phyloP scores from a whole-genome alignment of 1,284 basidiomycete species.

The Quambalaria eucalypti region DNA sequence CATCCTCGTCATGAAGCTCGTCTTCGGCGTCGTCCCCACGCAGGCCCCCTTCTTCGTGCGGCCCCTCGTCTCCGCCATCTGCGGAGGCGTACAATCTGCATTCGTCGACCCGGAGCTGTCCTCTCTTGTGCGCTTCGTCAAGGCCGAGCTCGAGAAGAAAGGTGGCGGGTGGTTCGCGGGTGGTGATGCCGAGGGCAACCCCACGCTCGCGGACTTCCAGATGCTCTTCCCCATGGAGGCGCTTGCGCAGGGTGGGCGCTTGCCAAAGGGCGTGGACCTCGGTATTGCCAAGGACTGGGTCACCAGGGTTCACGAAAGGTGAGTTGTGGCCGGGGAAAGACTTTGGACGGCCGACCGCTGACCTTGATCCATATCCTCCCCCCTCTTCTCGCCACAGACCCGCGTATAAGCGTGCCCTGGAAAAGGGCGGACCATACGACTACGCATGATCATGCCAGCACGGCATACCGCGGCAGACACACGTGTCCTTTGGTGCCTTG shows the following conservation, averaged over 20 bases:
- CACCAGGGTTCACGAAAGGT: slow-evolving; percentile 22
- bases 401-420: slow-evolving; percentile 10
- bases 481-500: too few species aligned
- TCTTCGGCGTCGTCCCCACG: slow-evolving; percentile 31
- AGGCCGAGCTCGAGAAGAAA: slow-evolving; percentile 23
- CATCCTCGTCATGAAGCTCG: slow-evolving; percentile 31
- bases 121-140: slow-evolving; percentile 23
- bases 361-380: neutral
- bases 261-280: slow-evolving; percentile 15
- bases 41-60: slow-evolving; percentile 41
- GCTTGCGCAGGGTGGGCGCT: slow-evolving; percentile 19
- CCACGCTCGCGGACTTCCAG: slow-evolving; percentile 43
- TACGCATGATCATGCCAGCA: slow-evolving; percentile 5
- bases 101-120: slow-evolving; percentile 36
- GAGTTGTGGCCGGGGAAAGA: too few species aligned
- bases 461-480: too few species aligned
- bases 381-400: neutral
- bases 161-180: slow-evolving; percentile 31
- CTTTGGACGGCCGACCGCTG: neutral
- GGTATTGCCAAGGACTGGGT: slow-evolving; percentile 27
- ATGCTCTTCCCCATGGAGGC: slow-evolving; percentile 44
- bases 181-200: slow-evolving; percentile 41
- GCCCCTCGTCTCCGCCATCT: slow-evolving; percentile 31
- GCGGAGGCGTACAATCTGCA: slow-evolving; percentile 14
- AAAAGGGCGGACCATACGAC: slow-evolving; percentile 5